These are phyloP conservation scores for Phytophthora sojae DNA, from an alignment of 352 stramenopile species.

Conservation along the genomic window DNA sequence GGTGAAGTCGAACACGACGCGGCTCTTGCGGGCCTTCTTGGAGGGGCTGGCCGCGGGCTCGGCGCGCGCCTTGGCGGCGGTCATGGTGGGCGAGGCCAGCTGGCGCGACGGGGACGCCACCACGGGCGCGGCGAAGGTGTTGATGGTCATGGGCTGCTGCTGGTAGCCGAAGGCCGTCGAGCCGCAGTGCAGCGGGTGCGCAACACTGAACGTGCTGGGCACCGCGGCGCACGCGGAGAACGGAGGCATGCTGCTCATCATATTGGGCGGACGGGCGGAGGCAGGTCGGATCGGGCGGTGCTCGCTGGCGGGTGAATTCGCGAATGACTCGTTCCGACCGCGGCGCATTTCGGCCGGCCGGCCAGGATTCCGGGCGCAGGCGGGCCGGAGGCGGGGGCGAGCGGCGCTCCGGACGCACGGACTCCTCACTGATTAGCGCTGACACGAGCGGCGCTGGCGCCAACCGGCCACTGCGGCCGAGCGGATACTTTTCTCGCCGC, in stretches of 20 bases:
- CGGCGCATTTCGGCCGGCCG: slow-evolving; percentile 7
- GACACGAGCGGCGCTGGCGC: slow-evolving; percentile 25
- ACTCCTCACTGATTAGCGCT: slow-evolving; percentile 23
- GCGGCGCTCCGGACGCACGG: slow-evolving; percentile 17
- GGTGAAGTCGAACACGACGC: slow-evolving; percentile 64
- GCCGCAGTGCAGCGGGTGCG: slow-evolving; percentile 28
- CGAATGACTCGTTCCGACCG: slow-evolving; percentile 37
- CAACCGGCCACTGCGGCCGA: slow-evolving; percentile 27
- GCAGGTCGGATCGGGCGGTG: not conserved
- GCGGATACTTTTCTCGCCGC: slow-evolving; percentile 18
- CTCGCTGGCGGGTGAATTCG: slow-evolving; percentile 23
- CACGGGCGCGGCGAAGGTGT: slow-evolving; percentile 8
- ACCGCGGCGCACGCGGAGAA: slow-evolving; percentile 17
- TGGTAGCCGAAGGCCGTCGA: slow-evolving; percentile 4
- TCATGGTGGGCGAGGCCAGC: slow-evolving; percentile 27
- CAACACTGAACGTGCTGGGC: slow-evolving; percentile 29
- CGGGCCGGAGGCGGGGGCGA: not conserved
- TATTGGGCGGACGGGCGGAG: not conserved
- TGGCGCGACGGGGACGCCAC: slow-evolving; percentile 8
- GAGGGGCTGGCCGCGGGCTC: slow-evolving; percentile 23
- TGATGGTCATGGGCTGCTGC: slow-evolving; percentile 13
- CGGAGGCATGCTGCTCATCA: slow-evolving; percentile 35
- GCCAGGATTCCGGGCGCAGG: slow-evolving; percentile 4
- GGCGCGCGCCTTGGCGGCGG: slow-evolving; percentile 12
- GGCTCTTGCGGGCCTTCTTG: slow-evolving; percentile 54